Conservation (phyloP, 805 yeast genomes). For the Blastobotrys terrestris region DNA sequence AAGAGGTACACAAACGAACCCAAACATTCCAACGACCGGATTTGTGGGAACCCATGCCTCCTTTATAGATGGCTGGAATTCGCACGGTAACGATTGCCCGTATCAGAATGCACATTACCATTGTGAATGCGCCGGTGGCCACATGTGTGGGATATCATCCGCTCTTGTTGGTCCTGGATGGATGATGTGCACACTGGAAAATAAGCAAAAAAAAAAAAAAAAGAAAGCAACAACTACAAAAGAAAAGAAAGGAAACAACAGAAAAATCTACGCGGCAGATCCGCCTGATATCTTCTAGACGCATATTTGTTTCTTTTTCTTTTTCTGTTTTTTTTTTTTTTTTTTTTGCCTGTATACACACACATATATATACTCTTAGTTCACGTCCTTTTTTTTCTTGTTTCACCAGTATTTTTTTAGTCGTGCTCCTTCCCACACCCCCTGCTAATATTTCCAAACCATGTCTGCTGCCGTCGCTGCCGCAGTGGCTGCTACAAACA, state of each 20-base stretch:
- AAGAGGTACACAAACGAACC: not conserved
- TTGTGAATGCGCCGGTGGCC: too few species aligned
- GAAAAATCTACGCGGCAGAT: not conserved
- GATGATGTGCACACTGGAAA: not conserved
- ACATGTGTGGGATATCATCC: too few species aligned
- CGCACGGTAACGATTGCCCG: not conserved
- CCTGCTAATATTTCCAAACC: not conserved
- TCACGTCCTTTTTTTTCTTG: not conserved
- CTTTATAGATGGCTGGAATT: not conserved
- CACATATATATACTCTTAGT: too few species aligned
- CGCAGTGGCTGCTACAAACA: constrained; percentile 10
- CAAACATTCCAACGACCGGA: not conserved
- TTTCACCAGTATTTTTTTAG: not conserved
- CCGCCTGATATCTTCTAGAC: not conserved
- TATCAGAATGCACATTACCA: not conserved
- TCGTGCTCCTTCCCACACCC: not conserved
- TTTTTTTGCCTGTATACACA: not conserved
- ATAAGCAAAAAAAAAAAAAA: too few species aligned
- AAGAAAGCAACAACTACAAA: not conserved
- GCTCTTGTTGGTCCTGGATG: too few species aligned
- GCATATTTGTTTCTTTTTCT: not conserved
- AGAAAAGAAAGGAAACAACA: too few species aligned
- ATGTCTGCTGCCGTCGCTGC: constrained; percentile 17
- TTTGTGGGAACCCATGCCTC: not conserved
- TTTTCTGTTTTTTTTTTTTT: too few species aligned